These are phyloP conservation scores for Sesbania bispinosa DNA, from an alignment of 306 rosid species.

Conservation along the genomic window DNA sequence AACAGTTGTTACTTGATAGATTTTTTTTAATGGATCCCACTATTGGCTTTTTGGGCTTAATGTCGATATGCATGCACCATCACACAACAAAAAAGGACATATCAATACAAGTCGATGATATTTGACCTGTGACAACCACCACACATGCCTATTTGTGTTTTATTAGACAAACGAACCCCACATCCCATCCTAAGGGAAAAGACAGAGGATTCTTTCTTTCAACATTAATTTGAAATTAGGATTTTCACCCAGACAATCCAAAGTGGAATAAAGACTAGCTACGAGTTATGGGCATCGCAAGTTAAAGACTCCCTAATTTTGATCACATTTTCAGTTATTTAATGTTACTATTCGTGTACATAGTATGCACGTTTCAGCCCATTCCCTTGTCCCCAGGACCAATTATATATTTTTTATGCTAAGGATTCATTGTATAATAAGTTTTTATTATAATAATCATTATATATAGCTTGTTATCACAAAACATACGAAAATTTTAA, in stretches of 20 bases:
- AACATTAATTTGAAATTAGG: background rate
- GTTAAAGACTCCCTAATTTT: background rate
- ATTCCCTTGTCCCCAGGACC: background rate
- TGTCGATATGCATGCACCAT: too few species aligned
- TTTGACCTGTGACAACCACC: too few species aligned
- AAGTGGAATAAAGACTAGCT: constrained; percentile 25
- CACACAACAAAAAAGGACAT: background rate
- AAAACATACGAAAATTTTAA: too few species aligned
- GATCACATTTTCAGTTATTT: background rate
- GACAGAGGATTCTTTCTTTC: constrained; percentile 16
- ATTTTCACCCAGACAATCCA: constrained; percentile 2
- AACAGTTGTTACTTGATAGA: too few species aligned
- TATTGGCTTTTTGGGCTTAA: too few species aligned
- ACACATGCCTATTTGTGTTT: constrained; percentile 8
- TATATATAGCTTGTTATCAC: too few species aligned
- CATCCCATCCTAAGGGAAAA: constrained; percentile 20
- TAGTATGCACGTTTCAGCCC: background rate
- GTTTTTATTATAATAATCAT: too few species aligned
- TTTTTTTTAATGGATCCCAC: too few species aligned
- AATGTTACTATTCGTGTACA: too few species aligned
- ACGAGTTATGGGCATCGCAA: background rate
- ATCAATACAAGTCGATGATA: too few species aligned
- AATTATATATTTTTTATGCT: too few species aligned
- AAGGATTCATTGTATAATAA: too few species aligned
- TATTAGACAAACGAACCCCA: constrained; percentile 27